A percentile compares a stretch with the other conserved stretches of the same genome.
Conservation (phyloP, 2,329 filamentous ascomycete genomes). For the Fusarium siculi region DNA sequence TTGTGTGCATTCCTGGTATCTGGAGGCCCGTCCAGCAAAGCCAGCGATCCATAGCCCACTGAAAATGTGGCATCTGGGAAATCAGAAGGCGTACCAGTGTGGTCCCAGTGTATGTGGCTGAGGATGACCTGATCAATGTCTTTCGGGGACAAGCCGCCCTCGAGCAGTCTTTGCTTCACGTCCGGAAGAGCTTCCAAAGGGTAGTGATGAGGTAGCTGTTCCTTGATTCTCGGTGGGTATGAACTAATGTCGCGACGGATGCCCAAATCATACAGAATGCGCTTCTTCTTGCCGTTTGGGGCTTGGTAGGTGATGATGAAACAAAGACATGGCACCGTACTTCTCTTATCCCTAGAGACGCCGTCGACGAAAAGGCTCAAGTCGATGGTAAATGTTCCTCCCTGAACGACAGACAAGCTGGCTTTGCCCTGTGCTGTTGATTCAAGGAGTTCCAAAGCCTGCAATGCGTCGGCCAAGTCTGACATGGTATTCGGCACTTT, state of each 20-base stretch:
- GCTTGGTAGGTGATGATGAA: neutral
- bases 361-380: neutral
- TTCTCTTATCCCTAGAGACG: neutral
- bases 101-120: neutral
- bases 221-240: neutral
- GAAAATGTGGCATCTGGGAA: neutral
- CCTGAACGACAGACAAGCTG: neutral
- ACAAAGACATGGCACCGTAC: neutral
- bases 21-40: neutral
- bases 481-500: neutral
- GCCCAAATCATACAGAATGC: neutral
- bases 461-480: neutral
- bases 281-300: neutral
- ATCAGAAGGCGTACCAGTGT: neutral
- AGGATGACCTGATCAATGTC: neutral
- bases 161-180: neutral
- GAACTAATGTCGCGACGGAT: neutral
- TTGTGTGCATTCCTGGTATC: neutral
- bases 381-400: neutral
- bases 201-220: neutral
- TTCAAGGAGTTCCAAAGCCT: neutral
- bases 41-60: neutral
- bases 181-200: neutral
- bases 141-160: neutral
- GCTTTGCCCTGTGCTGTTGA: neutral